Evolutionary conservation across 2,329 filamentous ascomycete genomes (phyloP).

Genomic region (Hypoxylon sp.): DNA sequence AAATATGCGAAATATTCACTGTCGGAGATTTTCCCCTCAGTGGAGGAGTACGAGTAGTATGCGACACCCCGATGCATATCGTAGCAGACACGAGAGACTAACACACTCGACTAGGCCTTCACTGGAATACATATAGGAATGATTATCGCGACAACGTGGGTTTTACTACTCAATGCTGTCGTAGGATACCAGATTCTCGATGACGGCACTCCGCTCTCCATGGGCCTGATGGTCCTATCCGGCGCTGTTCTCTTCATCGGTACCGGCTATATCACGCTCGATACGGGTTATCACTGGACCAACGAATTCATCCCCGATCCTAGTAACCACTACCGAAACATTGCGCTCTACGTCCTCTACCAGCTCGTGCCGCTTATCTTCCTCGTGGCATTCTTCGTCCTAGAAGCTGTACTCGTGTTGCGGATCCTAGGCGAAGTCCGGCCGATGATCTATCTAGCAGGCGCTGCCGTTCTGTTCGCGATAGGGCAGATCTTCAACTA

Average conservation of each 20-base stretch:
- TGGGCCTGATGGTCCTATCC: conserved; percentile 80
- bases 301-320: conserved; percentile 76
- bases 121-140: conserved; percentile 90
- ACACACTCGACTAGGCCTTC: conserved; percentile 72
- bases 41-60: conserved; percentile 76
- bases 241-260: conserved; percentile 82
- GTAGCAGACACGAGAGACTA: conserved; percentile 23
- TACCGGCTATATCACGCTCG: conserved; percentile 94
- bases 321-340: conserved; percentile 73
- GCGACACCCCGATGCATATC: conserved; percentile 50
- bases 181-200: conserved; percentile 95
- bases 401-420: conserved; percentile 87
- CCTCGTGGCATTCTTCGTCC: conserved; percentile 85
- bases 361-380: conserved; percentile 90
- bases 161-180: conserved; percentile 89
- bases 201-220: conserved; percentile 87
- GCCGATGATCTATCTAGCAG: conserved; percentile 89
- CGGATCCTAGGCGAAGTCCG: conserved; percentile 86
- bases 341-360: conserved; percentile 93
- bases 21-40: conserved; percentile 88
- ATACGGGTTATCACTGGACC: conserved; percentile 90
- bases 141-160: conserved; percentile 89
- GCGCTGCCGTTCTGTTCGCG: conserved; percentile 84
- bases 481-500: conserved; percentile 97
- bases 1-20: conserved; percentile 96